Conservation (phyloP, 768 basidiomycete species). For the Hygrophorus russula region DNA sequence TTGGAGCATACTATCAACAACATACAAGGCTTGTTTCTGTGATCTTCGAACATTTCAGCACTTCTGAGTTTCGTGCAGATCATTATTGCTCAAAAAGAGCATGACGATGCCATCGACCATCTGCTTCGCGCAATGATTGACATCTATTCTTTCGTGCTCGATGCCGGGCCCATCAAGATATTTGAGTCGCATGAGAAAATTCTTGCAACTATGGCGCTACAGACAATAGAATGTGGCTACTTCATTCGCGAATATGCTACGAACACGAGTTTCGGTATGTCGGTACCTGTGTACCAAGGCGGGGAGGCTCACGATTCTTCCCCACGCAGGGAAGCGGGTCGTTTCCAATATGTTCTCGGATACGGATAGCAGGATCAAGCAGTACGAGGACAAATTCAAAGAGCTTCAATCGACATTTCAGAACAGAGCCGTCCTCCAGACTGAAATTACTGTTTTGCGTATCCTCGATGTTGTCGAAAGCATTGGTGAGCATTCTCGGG, state of each 20-base stretch:
- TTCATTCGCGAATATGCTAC: constrained; percentile 17
- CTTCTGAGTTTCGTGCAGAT: constrained; percentile 2
- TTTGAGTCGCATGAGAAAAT: constrained; percentile 10
- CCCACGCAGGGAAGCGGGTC: background rate
- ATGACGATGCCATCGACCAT: background rate
- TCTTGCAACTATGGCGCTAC: constrained; percentile 11
- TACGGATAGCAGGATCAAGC: background rate
- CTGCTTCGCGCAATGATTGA: constrained; percentile 1
- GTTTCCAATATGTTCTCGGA: background rate
- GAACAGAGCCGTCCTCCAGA: background rate
- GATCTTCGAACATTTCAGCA: background rate
- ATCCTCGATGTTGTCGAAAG: background rate
- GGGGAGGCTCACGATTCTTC: background rate
- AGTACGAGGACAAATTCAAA: constrained; percentile 5
- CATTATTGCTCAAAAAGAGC: constrained; percentile 1
- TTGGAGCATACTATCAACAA: constrained; percentile 1
- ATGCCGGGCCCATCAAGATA: constrained; percentile 3
- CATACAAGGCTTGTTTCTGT: background rate
- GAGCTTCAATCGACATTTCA: constrained; percentile 1
- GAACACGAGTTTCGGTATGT: constrained; percentile 12
- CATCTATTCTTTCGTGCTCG: background rate
- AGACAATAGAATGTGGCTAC: constrained; percentile 19
- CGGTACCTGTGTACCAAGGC: background rate
- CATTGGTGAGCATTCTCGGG: background rate
- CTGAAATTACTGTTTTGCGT: constrained; percentile 2